phyloP scores from a whole-genome alignment of 345 rosid species.

The Euclidium syriacum region DNA sequence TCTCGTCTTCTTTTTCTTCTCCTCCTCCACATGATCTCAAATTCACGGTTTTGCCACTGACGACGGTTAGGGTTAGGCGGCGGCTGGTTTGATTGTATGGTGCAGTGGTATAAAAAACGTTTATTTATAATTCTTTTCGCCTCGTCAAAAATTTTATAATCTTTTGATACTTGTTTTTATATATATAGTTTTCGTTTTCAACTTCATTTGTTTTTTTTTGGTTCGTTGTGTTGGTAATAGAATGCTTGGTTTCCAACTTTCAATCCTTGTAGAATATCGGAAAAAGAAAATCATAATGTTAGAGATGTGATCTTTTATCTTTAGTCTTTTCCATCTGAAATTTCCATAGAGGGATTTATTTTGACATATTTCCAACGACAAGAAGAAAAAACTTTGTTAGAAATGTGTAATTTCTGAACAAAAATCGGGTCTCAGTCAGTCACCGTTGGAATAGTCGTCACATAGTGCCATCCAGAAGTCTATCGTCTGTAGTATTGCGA shows the following conservation, averaged over 20 bases:
- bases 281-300: neutral
- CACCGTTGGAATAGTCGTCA: no score
- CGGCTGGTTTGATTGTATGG: constrained; percentile 1
- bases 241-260: neutral
- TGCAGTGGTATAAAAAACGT: constrained; percentile 19
- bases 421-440: no score
- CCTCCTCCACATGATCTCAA: neutral
- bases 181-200: constrained; percentile 10
- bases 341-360: no score
- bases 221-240: neutral
- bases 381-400: no score
- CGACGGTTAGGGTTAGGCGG: constrained; percentile 7
- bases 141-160: neutral
- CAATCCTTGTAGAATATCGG: neutral
- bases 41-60: constrained; percentile 25
- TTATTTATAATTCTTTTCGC: constrained; percentile 25
- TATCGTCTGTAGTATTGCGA: no score
- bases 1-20: constrained; percentile 18
- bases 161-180: neutral
- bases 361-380: no score
- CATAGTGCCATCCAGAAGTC: no score
- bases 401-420: no score
- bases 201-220: neutral
- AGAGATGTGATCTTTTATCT: neutral
- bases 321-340: no score